Conservation (phyloP, 164 flowering plant genomes). For the Magnolia officinalis region DNA sequence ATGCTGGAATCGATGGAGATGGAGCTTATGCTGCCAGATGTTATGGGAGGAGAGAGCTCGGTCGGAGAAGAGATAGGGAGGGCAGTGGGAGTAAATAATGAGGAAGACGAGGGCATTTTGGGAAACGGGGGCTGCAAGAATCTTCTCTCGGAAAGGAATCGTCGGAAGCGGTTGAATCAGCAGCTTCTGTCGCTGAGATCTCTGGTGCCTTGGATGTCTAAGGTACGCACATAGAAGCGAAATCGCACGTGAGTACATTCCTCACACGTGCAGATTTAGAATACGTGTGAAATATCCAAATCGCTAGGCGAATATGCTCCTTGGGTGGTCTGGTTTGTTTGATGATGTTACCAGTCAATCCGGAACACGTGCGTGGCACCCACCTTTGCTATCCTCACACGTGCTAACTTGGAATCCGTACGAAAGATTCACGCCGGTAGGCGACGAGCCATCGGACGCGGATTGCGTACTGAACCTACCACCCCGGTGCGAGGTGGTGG, state of each 20-base stretch:
- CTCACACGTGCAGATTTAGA: too few relatives aligned
- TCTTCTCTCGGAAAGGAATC: conserved; percentile 28
- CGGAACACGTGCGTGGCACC: too few relatives aligned
- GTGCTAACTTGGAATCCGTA: too few relatives aligned
- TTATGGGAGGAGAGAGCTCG: neutral
- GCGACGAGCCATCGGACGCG: too few relatives aligned
- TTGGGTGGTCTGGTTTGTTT: neutral
- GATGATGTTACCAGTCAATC: neutral
- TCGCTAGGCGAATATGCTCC: neutral
- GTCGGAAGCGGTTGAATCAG: conserved; percentile 26
- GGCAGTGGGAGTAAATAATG: neutral
- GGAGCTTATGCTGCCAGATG: neutral
- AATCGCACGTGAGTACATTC: neutral
- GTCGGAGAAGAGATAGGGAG: neutral
- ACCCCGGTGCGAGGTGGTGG: too few relatives aligned
- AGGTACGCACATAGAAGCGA: conserved; percentile 11
- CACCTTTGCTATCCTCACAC: too few relatives aligned
- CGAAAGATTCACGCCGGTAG: too few relatives aligned
- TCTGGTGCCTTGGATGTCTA: conserved; percentile 29
- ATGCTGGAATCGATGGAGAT: conserved; percentile 1
- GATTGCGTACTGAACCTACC: too few relatives aligned
- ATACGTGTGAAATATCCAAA: neutral
- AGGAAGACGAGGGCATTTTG: conserved; percentile 3
- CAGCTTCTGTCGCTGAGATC: conserved; percentile 25
- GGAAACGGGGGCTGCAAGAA: conserved; percentile 15